Evolutionary conservation across 257 asterid species (phyloP).

Genomic region (Fraxinus anomala): DNA sequence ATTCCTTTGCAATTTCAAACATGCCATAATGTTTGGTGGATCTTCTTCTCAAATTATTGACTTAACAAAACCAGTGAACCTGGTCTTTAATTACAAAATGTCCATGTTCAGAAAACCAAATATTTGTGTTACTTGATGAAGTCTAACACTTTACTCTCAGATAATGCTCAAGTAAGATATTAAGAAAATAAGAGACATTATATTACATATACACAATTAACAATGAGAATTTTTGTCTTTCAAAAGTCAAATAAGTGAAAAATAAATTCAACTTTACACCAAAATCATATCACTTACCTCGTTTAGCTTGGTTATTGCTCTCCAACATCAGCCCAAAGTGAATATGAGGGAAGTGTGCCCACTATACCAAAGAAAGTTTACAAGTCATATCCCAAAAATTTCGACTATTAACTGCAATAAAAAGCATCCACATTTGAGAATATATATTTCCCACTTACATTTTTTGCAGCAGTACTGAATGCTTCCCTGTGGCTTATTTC

Average conservation of each 20-base stretch:
- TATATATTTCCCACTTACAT: conserved; percentile 45
- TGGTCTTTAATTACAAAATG: no score
- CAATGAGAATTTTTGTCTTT: no score
- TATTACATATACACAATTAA: no score
- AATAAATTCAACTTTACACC: not conserved
- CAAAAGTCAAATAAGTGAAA: not conserved
- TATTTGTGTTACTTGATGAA: no score
- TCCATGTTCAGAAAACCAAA: not conserved
- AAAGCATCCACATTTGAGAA: not conserved
- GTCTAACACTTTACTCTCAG: no score
- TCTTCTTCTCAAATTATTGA: not conserved
- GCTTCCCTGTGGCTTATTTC: conserved; percentile 91
- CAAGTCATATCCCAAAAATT: conserved; percentile 12
- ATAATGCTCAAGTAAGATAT: no score
- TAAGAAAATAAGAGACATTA: no score
- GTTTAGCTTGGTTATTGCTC: conserved; percentile 56
- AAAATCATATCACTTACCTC: conserved; percentile 32
- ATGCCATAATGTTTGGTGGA: not conserved
- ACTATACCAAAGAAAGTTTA: conserved; percentile 39
- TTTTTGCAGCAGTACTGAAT: conserved; percentile 91
- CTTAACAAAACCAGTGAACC: not conserved
- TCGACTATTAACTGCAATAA: not conserved
- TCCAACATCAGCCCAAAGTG: conserved; percentile 93
- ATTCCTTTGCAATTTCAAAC: not conserved
- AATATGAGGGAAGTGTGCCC: conserved; percentile 97